These are phyloP conservation scores for Lithospermum erythrorhizon DNA, from an alignment of 257 asterid genomes.

Conservation along the genomic window DNA sequence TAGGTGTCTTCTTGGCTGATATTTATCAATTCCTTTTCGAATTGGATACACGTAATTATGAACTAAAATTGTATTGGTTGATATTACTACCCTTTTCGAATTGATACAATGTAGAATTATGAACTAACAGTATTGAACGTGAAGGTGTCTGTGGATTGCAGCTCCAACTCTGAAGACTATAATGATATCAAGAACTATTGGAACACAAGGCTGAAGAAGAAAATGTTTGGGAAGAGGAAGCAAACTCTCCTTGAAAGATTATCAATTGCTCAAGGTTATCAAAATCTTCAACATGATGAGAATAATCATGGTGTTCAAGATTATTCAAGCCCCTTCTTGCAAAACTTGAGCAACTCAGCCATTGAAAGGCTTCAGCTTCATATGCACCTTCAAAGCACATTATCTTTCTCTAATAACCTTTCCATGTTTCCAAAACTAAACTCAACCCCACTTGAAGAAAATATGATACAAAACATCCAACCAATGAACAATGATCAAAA, in stretches of 20 bases:
- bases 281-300: constrained; percentile 16
- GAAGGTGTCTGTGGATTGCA: constrained; percentile 85
- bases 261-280: constrained; percentile 21
- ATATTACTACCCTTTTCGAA: too few relatives aligned
- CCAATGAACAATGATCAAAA: constrained; percentile 17
- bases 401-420: constrained; percentile 44
- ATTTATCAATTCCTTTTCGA: too few relatives aligned
- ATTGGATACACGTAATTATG: too few relatives aligned
- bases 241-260: constrained; percentile 31
- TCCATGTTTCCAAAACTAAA: constrained; percentile 47
- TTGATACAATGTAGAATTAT: too few relatives aligned
- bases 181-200: constrained; percentile 92
- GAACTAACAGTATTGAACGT: not conserved
- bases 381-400: constrained; percentile 68
- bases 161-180: constrained; percentile 93
- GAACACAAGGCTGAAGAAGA: constrained; percentile 83
- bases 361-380: constrained; percentile 88
- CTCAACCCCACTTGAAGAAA: constrained; percentile 36
- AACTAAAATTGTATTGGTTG: too few relatives aligned
- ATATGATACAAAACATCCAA: constrained; percentile 45
- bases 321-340: constrained; percentile 14
- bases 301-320: constrained; percentile 11
- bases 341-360: constrained; percentile 69
- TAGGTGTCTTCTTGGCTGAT: too few relatives aligned
- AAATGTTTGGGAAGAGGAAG: constrained; percentile 65